Evolutionary conservation across 805 yeast genomes (phyloP).

Genomic region (Vanderwaltozyma tropicalis): DNA sequence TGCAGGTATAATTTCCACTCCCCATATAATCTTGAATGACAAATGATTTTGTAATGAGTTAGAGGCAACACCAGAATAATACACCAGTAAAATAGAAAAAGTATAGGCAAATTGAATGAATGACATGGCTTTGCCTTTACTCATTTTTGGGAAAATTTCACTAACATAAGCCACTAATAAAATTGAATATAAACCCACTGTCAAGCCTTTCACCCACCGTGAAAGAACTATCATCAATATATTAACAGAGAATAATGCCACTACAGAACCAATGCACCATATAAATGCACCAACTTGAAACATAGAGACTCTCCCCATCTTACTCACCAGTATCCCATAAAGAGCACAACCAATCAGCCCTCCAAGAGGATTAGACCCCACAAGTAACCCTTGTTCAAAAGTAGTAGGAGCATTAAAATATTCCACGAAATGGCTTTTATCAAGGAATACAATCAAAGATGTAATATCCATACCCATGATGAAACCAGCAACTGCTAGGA

Average conservation of each 20-base stretch:
- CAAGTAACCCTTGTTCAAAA: conserved; percentile 57
- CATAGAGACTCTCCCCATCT: conserved; percentile 45
- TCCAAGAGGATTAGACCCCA: conserved; percentile 70
- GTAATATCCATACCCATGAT: conserved; percentile 74
- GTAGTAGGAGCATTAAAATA: conserved; percentile 49
- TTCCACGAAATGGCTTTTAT: conserved; percentile 36
- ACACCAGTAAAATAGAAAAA: conserved; percentile 48
- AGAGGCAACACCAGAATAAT: conserved; percentile 39
- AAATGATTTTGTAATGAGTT: conserved; percentile 14
- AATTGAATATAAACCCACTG: conserved; percentile 47
- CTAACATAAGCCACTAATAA: conserved; percentile 46
- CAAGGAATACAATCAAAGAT: conserved; percentile 62
- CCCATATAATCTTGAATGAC: conserved; percentile 44
- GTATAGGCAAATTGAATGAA: conserved; percentile 48
- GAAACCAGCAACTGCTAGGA: conserved; percentile 59
- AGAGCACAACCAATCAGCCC: conserved; percentile 48
- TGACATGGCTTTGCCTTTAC: conserved; percentile 43
- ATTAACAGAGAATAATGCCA: conserved; percentile 24
- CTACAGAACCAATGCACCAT: conserved; percentile 46
- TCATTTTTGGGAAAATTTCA: conserved; percentile 38
- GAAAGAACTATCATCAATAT: conserved; percentile 39
- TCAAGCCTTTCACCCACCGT: conserved; percentile 41
- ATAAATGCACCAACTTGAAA: conserved; percentile 43
- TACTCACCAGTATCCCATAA: conserved; percentile 42
- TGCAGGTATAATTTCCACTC: conserved; percentile 46